Evolutionary conservation across 768 basidiomycete genomes (phyloP).

Genomic region (Suillus sp.): DNA sequence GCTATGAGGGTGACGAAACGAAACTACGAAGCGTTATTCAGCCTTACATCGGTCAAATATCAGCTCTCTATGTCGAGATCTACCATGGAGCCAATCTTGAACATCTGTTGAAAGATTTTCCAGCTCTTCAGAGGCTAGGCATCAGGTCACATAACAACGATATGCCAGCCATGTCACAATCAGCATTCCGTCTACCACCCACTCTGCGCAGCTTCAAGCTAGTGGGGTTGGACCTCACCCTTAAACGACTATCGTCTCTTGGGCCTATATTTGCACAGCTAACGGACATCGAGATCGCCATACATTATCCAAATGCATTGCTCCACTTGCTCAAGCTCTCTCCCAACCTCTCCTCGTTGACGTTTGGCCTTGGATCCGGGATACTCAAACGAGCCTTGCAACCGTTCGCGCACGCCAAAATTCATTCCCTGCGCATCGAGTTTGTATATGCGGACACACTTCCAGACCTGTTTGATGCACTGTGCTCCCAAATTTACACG

Average conservation of each 20-base stretch:
- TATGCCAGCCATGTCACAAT: no score
- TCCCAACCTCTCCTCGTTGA: conserved; percentile 18
- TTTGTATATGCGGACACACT: conserved; percentile 9
- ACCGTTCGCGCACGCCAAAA: conserved; percentile 14
- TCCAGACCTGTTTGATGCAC: conserved; percentile 11
- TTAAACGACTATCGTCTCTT: conserved; percentile 12
- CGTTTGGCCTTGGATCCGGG: background rate
- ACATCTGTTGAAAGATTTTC: conserved; percentile 22
- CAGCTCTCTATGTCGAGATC: conserved; percentile 8
- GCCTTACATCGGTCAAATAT: conserved; percentile 18
- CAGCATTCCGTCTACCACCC: background rate
- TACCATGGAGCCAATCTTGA: conserved; percentile 17
- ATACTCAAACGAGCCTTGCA: background rate
- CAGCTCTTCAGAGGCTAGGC: conserved; percentile 24
- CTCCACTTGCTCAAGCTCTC: conserved; percentile 22
- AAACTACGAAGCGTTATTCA: conserved; percentile 14
- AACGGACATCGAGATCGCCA: conserved; percentile 15
- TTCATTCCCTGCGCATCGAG: conserved; percentile 18
- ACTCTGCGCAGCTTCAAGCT: conserved; percentile 21
- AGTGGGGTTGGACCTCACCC: background rate
- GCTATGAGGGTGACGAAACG: background rate
- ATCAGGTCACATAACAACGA: background rate
- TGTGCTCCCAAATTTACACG: conserved; percentile 19
- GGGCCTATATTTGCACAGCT: conserved; percentile 22
- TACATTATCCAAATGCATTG: background rate